Evolutionary conservation across 495 filamentous ascomycete species (phyloP), one percentile per base, ranked within the genome.

Genomic region (Pyrenula massariospora): DNA sequence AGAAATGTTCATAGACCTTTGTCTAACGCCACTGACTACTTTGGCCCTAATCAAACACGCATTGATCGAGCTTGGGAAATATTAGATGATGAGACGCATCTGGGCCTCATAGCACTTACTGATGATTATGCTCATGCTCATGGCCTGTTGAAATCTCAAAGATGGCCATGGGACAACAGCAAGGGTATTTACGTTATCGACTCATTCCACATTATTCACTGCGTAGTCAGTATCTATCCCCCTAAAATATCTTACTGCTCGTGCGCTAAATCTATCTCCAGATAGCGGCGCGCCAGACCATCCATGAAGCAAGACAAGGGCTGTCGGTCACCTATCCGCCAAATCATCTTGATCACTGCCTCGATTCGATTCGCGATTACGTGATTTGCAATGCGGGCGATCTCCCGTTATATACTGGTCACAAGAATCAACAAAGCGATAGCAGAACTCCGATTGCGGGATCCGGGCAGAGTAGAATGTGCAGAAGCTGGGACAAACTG

Each of bases 131-230:
- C 31, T 42, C 31, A 42, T 15, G 31, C 31, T 42, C 31, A 42
- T 60, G 58, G 54, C 60, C 62, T 1, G 56, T 42, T 8, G 3
- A 60, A 48, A 3, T 54, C 57, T 15, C 57, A 58, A 58, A 54
- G 54, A 20, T 49, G 60, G 22, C 62, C 62, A 1, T 56, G 55
- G 12, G 58, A 65, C 53, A 12, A 24, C 12, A 49, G 24, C 11
- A 65, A 65, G 47, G 60, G 55, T 8, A 54, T 65, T 15, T 65
- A 65, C 50, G 20, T 60, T 15, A 25, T 65, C 12, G 62, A 63
- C 42, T 60, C 62, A n/a, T 65, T 62, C 56, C 62, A 65, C 56
- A 60, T 60, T 23, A 22, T 65, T 15, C 62, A 65, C 58, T 65
- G 62, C 56, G 31, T 65, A 19, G 60, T 62, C 19, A 53, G 54